These are phyloP conservation scores for Amoeboaphelidium occidentale DNA, from an alignment of 371 early-diverging fungal genomes.

Conservation along the genomic window DNA sequence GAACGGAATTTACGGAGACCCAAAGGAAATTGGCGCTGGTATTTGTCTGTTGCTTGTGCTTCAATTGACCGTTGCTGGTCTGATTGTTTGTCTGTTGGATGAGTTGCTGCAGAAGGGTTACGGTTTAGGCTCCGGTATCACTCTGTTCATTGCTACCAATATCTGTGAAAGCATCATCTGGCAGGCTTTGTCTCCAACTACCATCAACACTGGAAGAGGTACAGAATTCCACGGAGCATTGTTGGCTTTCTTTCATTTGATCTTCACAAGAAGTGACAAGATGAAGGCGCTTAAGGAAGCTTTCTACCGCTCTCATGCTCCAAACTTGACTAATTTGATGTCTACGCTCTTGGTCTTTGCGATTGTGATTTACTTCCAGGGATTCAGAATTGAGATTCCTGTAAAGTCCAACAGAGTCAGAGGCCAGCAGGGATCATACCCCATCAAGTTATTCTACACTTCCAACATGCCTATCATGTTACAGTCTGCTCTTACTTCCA, in stretches of 20 bases:
- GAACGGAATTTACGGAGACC: slow-evolving; percentile 94
- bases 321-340: slow-evolving; percentile 85
- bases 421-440: slow-evolving; percentile 91
- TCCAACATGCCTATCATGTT: slow-evolving; percentile 99
- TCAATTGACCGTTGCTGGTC: slow-evolving; percentile 90
- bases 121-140: slow-evolving; percentile 98
- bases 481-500: slow-evolving; percentile 88
- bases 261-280: slow-evolving; percentile 91
- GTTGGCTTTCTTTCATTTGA: slow-evolving; percentile 79
- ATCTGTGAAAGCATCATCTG: slow-evolving; percentile 98
- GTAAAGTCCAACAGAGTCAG: slow-evolving; percentile 87
- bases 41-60: slow-evolving; percentile 78
- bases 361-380: slow-evolving; percentile 95
- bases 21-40: slow-evolving; percentile 76
- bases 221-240: slow-evolving; percentile 98
- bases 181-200: slow-evolving; percentile 94
- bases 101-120: slow-evolving; percentile 99
- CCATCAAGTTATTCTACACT: slow-evolving; percentile 98
- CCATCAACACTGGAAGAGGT: slow-evolving; percentile 89
- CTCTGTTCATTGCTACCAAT: slow-evolving; percentile 98
- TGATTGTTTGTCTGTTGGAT: slow-evolving; percentile 93
- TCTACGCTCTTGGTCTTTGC: slow-evolving; percentile 79
- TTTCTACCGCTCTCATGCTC: slow-evolving; percentile 84
- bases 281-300: slow-evolving; percentile 93
- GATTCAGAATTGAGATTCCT: slow-evolving; percentile 97